These are phyloP conservation scores for Fusarium kyushuense DNA, from an alignment of 2,329 filamentous ascomycete genomes.

Conservation along the genomic window DNA sequence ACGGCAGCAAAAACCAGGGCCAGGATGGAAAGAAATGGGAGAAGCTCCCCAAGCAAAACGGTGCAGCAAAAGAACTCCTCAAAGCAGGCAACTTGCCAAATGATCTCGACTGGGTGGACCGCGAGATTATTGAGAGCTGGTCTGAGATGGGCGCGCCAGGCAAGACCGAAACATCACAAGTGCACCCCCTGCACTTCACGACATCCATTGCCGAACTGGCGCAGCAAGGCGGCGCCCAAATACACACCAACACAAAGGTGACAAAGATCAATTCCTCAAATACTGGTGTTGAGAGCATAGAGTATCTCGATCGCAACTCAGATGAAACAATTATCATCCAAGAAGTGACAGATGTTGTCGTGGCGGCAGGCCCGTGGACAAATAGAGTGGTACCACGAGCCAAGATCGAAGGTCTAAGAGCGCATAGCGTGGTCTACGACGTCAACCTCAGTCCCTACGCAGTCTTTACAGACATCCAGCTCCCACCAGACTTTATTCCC, in stretches of 20 bases:
- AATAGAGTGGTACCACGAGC: constrained; percentile 67
- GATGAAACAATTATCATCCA: constrained; percentile 53
- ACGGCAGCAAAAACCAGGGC: constrained; percentile 8
- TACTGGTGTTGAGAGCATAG: constrained; percentile 70
- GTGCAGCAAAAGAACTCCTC: constrained; percentile 60
- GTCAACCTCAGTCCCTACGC: constrained; percentile 78
- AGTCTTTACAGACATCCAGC: constrained; percentile 86
- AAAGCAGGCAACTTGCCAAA: constrained; percentile 73
- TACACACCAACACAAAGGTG: constrained; percentile 75
- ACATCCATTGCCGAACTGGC: constrained; percentile 84
- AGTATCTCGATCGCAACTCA: constrained; percentile 65
- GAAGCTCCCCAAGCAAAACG: constrained; percentile 71
- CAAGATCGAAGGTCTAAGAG: constrained; percentile 69
- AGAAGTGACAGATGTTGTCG: constrained; percentile 65
- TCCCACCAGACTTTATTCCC: constrained; percentile 74
- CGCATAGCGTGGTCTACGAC: constrained; percentile 74
- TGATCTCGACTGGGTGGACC: constrained; percentile 87
- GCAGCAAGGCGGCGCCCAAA: constrained; percentile 73
- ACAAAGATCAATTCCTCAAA: constrained; percentile 71
- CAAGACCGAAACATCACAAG: constrained; percentile 85
- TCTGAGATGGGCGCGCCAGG: constrained; percentile 81
- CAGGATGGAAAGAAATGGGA: constrained; percentile 64
- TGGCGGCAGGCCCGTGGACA: constrained; percentile 74
- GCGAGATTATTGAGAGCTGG: constrained; percentile 75
- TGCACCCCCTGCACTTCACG: constrained; percentile 93